A percentile compares a stretch with the other conserved stretches of the same genome.
Conservation (phyloP, 805 yeast species). For the Priceomyces carsonii region DNA sequence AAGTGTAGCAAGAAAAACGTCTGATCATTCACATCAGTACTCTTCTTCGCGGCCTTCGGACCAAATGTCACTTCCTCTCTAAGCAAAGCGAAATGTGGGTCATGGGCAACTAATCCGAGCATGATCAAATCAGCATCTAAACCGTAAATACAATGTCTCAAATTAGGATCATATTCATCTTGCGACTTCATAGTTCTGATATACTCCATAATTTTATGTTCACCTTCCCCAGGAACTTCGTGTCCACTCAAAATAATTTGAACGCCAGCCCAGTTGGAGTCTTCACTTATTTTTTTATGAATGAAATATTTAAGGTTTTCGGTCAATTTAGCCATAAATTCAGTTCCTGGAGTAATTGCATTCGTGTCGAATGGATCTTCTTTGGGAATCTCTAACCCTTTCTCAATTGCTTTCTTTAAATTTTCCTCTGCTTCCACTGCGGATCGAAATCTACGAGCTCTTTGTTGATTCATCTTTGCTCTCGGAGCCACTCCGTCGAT, state of each 20-base stretch:
- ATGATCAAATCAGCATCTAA: conserved; percentile 97
- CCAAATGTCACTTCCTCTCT: conserved; percentile 97
- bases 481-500: conserved; percentile 99
- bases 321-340: conserved; percentile 92
- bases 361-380: conserved; percentile 91
- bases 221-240: conserved; percentile 99
- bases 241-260: conserved; percentile 94
- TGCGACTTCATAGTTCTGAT: conserved; percentile 80
- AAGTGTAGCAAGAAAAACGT: conserved; percentile 81
- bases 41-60: conserved; percentile 35
- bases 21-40: conserved; percentile 66
- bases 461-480: conserved; percentile 96
- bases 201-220: conserved; percentile 94
- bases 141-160: conserved; percentile 95
- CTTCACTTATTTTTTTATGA: conserved; percentile 80
- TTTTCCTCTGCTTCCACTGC: conserved; percentile 90
- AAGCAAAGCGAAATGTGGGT: conserved; percentile 90
- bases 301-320: conserved; percentile 86
- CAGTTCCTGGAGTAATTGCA: conserved; percentile 98
- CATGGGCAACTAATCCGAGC: conserved; percentile 87
- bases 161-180: conserved; percentile 79
- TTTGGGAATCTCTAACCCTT: conserved; percentile 75
- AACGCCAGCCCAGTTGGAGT: conserved; percentile 90
- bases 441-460: conserved; percentile 89
- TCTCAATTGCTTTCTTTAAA: conserved; percentile 66